A percentile compares a stretch with the other conserved stretches of the same genome.
Evolutionary conservation across 768 basidiomycete species (phyloP).

Genomic region (Termitomyces sp.): DNA sequence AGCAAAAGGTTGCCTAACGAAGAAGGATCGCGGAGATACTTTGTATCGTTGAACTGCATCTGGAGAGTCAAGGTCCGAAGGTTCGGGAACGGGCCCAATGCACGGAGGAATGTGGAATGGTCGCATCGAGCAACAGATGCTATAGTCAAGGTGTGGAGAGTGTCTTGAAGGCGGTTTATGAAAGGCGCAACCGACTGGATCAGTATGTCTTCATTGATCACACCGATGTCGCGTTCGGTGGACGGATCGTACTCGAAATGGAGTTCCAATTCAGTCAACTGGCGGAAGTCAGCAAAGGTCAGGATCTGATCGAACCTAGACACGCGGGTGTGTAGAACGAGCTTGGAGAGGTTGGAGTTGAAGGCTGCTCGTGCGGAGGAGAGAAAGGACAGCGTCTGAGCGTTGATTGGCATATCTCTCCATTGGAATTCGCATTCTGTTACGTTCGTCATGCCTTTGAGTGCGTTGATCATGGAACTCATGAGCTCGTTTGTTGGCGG

Average conservation of each 20-base stretch:
- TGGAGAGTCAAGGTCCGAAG: slow-evolving; percentile 21
- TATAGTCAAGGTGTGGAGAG: slow-evolving; percentile 28
- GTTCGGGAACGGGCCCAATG: slow-evolving; percentile 21
- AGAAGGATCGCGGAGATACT: slow-evolving; percentile 21
- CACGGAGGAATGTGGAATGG: slow-evolving; percentile 28
- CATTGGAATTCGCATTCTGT: slow-evolving; percentile 32
- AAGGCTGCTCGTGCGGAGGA: slow-evolving; percentile 23
- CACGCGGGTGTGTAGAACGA: slow-evolving; percentile 28
- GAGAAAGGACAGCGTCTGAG: slow-evolving; percentile 26
- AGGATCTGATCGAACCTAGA: slow-evolving; percentile 27
- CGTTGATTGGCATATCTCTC: slow-evolving; percentile 31
- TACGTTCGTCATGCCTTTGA: slow-evolving; percentile 29
- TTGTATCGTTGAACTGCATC: slow-evolving; percentile 17
- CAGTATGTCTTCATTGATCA: slow-evolving; percentile 13
- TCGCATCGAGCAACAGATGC: slow-evolving; percentile 27
- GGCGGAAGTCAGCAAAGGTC: slow-evolving; percentile 22
- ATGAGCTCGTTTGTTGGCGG: slow-evolving; percentile 20
- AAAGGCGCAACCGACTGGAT: slow-evolving; percentile 26
- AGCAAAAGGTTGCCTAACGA: slow-evolving; percentile 19
- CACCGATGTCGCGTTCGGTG: neutral
- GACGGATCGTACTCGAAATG: slow-evolving; percentile 27
- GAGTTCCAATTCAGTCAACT: slow-evolving; percentile 30
- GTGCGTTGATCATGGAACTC: slow-evolving; percentile 27
- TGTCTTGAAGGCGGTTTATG: slow-evolving; percentile 21
- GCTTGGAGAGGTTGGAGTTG: slow-evolving; percentile 26